Base-by-base conservation (phyloP, 2,329 filamentous ascomycete genomes). In the Dichotomopilus funicola region DNA sequence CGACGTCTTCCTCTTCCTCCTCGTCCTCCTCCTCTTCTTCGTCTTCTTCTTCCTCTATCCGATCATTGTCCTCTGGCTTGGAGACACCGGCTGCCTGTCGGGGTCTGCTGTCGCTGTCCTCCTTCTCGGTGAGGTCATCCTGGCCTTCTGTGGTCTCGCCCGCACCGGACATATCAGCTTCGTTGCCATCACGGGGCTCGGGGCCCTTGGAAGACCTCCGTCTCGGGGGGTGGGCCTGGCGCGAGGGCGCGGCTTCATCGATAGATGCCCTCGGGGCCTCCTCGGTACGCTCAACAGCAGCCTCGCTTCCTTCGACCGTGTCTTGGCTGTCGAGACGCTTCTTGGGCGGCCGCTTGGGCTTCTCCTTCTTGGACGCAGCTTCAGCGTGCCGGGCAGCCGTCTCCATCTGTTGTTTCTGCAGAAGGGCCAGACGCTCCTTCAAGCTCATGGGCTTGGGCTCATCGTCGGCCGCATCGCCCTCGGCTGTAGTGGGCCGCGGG, bases 351-450 rank as follows among this genome's bases (percentile, higher is more conserved):
- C 86, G 84, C 74, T 91, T 95, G 9, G 89, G 85, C 72, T 95
- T 96, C 65, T 95, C 90, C 70, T 95, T 92, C 74, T 88, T 95
- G 54, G 85, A 78, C 19, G 79, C 78, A 12, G 86, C 82, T 40
- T 94, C 89, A 6, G 88, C 88, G 71, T 92, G 88, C 51, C 91
- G 80, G 60, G 87, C 80, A 5, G 91, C 89, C 68, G 94, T 89
- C 67, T 97, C 94, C 68, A 89, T 77, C 71, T 99, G 94, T 70
- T 97, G 91, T 68, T 89, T 92, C 70, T 99, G 94, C 12, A 99
- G 77, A 51, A 96, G 76, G 34, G 94, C 94, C 73, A 99, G 96
- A 59, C 94, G 83, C 70, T 99, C 94, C 72, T 97, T 99, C 59
- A 99, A 71, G 63, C 89, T 96, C 54, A 90, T 88, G 31, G 91